phyloP scores from a whole-genome alignment of 768 basidiomycete species.

The Amanita polypyramis region DNA sequence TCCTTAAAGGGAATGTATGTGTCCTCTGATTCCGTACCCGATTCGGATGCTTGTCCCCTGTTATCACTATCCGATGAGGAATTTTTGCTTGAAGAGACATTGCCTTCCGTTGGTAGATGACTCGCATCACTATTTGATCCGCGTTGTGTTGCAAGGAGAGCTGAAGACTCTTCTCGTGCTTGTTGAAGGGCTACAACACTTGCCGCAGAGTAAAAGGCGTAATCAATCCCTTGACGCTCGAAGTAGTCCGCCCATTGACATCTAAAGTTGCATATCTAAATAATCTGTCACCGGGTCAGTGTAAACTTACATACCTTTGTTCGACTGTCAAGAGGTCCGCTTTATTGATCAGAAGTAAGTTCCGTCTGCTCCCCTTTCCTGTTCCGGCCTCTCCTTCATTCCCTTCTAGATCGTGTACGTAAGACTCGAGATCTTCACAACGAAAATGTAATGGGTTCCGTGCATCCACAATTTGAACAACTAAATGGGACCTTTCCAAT shows the following conservation, averaged over 20 bases:
- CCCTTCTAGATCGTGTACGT: conserved; percentile 78
- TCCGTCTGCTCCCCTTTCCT: conserved; percentile 61
- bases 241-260: conserved; percentile 89
- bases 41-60: conserved; percentile 15
- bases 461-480: conserved; percentile 95
- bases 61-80: conserved; percentile 13
- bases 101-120: not conserved
- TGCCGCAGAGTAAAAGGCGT: conserved; percentile 90
- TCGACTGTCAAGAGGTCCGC: conserved; percentile 80
- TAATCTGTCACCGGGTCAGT: not conserved
- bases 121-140: not conserved
- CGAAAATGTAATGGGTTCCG: conserved; percentile 89
- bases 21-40: conserved; percentile 24
- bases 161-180: conserved; percentile 42
- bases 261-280: conserved; percentile 27
- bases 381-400: conserved; percentile 73
- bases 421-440: conserved; percentile 84
- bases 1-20: conserved; percentile 44
- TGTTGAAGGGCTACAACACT: conserved; percentile 81
- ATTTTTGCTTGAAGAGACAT: not conserved
- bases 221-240: conserved; percentile 60
- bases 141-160: conserved; percentile 16
- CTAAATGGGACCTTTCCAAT: conserved; percentile 84
- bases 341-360: conserved; percentile 88
- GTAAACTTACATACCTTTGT: conserved; percentile 54